Percentiles rank a stretch among this genome's conserved stretches.
Conservation (phyloP, 805 yeast species). For the Lipomyces spencermartinsiae region DNA sequence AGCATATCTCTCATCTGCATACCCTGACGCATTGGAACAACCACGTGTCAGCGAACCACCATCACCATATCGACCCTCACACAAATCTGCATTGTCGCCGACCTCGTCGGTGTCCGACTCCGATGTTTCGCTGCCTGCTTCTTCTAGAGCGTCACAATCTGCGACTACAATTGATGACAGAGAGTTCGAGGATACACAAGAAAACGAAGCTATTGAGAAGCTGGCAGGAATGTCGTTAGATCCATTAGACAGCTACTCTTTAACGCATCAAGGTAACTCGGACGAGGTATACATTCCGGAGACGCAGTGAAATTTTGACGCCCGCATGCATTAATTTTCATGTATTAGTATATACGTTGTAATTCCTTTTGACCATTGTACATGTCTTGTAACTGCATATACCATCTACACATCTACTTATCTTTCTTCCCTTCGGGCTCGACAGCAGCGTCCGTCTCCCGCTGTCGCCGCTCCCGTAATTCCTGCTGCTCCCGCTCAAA, state of each 20-base stretch:
- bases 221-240: constrained; percentile 24
- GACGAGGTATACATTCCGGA: constrained; percentile 28
- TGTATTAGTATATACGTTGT: neutral
- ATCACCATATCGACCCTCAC: neutral
- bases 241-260: constrained; percentile 34
- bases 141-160: neutral
- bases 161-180: neutral
- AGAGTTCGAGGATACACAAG: neutral
- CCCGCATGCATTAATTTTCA: neutral
- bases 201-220: constrained; percentile 8
- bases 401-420: constrained; percentile 9
- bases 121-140: neutral
- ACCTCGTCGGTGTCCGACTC: neutral
- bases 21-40: constrained; percentile 2
- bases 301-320: constrained; percentile 20
- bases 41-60: neutral
- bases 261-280: constrained; percentile 24
- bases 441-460: neutral
- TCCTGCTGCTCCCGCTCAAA: constrained; percentile 20
- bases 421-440: constrained; percentile 14
- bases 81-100: neutral
- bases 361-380: neutral
- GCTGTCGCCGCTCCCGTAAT: constrained; percentile 17
- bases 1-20: constrained; percentile 16
- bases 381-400: neutral